Evolutionary conservation across 2,329 filamentous ascomycete species (phyloP).

Genomic region (Botrytis deweyae): DNA sequence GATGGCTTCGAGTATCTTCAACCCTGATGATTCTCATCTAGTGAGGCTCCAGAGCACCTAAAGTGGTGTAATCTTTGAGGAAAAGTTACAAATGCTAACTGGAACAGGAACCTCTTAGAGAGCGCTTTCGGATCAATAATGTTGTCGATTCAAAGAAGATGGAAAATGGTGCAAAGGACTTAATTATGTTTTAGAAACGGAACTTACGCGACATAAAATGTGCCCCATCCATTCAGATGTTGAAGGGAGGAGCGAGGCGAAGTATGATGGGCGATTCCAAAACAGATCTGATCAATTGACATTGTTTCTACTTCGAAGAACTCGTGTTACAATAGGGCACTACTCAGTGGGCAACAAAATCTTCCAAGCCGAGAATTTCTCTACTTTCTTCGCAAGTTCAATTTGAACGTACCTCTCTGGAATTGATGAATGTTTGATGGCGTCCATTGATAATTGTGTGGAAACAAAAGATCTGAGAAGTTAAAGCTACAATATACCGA

Average conservation of each 20-base stretch:
- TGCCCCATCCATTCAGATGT: background rate
- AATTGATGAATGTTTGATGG: background rate
- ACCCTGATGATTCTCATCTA: background rate
- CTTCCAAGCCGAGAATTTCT: background rate
- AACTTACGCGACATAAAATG: background rate
- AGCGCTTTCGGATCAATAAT: background rate
- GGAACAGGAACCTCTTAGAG: fast-evolving
- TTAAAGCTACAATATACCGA: no score
- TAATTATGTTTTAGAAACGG: background rate
- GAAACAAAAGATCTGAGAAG: background rate
- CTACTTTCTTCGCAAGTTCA: background rate
- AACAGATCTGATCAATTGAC: background rate
- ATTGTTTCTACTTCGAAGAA: background rate
- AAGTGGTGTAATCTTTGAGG: background rate
- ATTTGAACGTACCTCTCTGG: fast-evolving
- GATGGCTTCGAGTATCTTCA: background rate
- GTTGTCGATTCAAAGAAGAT: background rate
- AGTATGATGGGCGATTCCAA: background rate
- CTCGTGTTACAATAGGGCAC: background rate
- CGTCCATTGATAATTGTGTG: background rate
- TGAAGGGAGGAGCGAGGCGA: background rate
- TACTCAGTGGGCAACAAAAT: background rate
- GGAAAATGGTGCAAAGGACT: background rate
- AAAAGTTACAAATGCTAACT: background rate
- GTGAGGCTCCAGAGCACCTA: fast-evolving